phyloP scores from a whole-genome alignment of 2,329 filamentous ascomycete genomes.

The Arachnomyces sp. region DNA sequence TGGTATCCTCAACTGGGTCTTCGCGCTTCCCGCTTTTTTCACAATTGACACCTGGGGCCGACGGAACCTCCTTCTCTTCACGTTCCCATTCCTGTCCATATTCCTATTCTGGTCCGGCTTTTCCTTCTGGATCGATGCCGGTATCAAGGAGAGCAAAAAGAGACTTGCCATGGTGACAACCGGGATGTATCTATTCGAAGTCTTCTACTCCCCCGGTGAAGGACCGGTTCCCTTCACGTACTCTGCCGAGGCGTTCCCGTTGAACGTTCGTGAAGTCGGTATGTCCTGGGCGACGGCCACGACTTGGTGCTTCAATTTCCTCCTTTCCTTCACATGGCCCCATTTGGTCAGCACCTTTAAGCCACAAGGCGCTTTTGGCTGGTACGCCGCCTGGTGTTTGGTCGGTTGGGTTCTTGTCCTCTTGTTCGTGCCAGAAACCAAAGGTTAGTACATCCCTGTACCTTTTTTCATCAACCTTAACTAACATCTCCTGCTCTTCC shows the following conservation, averaged over 20 bases:
- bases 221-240: constrained; percentile 59
- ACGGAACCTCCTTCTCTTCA: constrained; percentile 54
- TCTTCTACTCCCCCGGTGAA: constrained; percentile 50
- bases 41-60: constrained; percentile 62
- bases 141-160: constrained; percentile 20
- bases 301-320: constrained; percentile 51
- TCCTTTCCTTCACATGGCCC: constrained; percentile 48
- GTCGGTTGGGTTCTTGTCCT: constrained; percentile 46
- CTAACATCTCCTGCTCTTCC: constrained; percentile 14
- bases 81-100: constrained; percentile 54
- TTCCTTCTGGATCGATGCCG: constrained; percentile 42
- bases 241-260: constrained; percentile 56
- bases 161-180: constrained; percentile 37
- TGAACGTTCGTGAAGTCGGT: constrained; percentile 54
- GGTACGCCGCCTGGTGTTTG: constrained; percentile 51
- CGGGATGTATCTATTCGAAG: constrained; percentile 42
- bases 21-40: constrained; percentile 56
- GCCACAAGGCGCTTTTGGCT: constrained; percentile 48
- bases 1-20: constrained; percentile 59
- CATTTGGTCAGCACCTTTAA: constrained; percentile 41
- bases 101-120: constrained; percentile 44
- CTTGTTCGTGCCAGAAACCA: constrained; percentile 46
- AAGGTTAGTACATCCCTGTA: constrained; percentile 20
- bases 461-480: background rate
- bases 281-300: constrained; percentile 53